Conservation (phyloP, 768 basidiomycete species). For the Tricholoma flavovirens region DNA sequence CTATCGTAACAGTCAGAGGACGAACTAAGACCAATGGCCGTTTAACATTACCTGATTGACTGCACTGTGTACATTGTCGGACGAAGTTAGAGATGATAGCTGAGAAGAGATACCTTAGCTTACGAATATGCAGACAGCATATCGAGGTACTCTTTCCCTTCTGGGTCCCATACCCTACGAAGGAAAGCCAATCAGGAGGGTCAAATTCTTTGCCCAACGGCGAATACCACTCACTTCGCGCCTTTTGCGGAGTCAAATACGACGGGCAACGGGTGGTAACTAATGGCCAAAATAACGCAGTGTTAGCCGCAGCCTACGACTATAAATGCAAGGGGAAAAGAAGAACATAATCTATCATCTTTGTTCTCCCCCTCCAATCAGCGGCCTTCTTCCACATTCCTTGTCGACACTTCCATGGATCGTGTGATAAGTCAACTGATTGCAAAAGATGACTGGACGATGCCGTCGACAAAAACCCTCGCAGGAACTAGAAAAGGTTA, state of each 20-base stretch:
- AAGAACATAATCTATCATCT: constrained; percentile 15
- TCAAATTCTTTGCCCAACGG: constrained; percentile 16
- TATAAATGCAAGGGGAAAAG: constrained; percentile 18
- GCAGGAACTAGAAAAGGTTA: constrained; percentile 4
- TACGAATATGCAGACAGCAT: constrained; percentile 98
- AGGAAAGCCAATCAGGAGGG: constrained; percentile 14
- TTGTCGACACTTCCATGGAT: constrained; percentile 1
- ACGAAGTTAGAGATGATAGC: constrained; percentile 2
- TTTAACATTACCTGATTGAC: constrained; percentile 72
- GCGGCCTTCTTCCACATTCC: constrained; percentile 6
- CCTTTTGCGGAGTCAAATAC: constrained; percentile 90
- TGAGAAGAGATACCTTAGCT: constrained; percentile 21
- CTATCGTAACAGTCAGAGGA: constrained; percentile 25
- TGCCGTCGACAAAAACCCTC: constrained; percentile 23
- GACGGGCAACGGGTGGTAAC: constrained; percentile 93
- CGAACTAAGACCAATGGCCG: constrained; percentile 8
- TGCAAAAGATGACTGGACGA: constrained; percentile 21
- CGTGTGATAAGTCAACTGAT: constrained; percentile 17
- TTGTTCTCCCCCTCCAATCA: constrained; percentile 9
- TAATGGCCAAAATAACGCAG: constrained; percentile 49
- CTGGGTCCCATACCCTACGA: constrained; percentile 81
- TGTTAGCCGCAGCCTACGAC: constrained; percentile 25
- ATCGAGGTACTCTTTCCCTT: constrained; percentile 94
- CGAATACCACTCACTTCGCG: constrained; percentile 69
- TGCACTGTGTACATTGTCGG: constrained; percentile 41